Percentiles rank a stretch among this genome's conserved stretches.
These are phyloP conservation scores for Xylariaceae sp. DNA, from an alignment of 2,329 filamentous ascomycete species.

Conservation along the genomic window DNA sequence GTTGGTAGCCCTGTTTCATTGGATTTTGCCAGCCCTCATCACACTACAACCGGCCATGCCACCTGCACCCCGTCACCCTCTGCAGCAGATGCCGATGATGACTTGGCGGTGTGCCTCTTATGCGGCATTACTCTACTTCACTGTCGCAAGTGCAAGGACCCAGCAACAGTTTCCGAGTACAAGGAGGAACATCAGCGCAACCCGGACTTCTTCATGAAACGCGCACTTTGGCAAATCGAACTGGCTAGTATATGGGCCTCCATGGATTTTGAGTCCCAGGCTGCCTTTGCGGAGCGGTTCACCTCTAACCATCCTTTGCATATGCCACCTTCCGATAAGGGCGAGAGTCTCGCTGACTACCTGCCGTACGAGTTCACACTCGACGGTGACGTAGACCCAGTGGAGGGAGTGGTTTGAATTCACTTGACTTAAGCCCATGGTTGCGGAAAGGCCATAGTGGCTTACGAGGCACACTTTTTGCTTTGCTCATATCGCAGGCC, in stretches of 20 bases:
- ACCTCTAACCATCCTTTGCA: conserved; percentile 13
- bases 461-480: no score
- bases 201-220: conserved; percentile 20
- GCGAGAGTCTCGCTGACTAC: conserved; percentile 21
- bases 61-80: conserved; percentile 8
- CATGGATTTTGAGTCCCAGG: conserved; percentile 19
- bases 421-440: no score
- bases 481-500: no score
- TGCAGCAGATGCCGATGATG: conserved; percentile 14
- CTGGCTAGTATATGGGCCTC: conserved; percentile 20
- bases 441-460: no score
- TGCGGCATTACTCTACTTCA: conserved; percentile 30
- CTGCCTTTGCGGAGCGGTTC: conserved; percentile 19
- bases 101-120: conserved; percentile 27
- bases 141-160: conserved; percentile 25
- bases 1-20: conserved; percentile 63
- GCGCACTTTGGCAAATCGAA: conserved; percentile 16
- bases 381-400: conserved; percentile 25
- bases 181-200: conserved; percentile 22
- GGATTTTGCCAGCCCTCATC: no score
- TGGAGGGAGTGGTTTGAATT: conserved; percentile 26
- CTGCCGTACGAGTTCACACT: conserved; percentile 16
- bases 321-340: no score
- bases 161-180: conserved; percentile 27
- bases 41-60: no score